Conservation (phyloP, 768 basidiomycete species). For the Floccularia luteovirens region DNA sequence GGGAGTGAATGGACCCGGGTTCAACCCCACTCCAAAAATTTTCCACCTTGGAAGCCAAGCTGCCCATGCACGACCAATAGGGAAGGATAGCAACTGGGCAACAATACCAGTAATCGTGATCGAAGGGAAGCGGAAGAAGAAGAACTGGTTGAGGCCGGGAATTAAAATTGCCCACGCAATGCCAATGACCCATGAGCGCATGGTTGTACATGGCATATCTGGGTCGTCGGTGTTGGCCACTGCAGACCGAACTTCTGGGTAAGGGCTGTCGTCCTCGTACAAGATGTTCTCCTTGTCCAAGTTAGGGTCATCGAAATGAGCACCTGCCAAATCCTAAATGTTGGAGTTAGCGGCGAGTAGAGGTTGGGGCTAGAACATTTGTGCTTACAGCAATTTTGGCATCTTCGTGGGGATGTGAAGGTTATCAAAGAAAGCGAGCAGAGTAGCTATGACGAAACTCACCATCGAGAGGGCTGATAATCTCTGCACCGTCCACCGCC, state of each 20-base stretch:
- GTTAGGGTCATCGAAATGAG: slow-evolving; percentile 37
- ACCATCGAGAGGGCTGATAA: slow-evolving; percentile 14
- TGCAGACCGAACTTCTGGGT: slow-evolving; percentile 66
- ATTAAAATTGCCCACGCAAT: slow-evolving; percentile 46
- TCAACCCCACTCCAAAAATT: slow-evolving; percentile 54
- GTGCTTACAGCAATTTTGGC: slow-evolving; percentile 20
- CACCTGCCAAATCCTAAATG: slow-evolving; percentile 19
- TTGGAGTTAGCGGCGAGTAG: slow-evolving; percentile 6
- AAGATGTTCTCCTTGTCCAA: slow-evolving; percentile 30
- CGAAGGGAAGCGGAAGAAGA: slow-evolving; percentile 45
- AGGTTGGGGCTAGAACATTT: not conserved
- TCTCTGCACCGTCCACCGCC: slow-evolving; percentile 10
- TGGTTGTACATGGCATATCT: slow-evolving; percentile 44
- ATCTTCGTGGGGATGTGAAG: slow-evolving; percentile 8
- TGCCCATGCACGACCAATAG: slow-evolving; percentile 54
- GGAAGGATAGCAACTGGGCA: slow-evolving; percentile 66
- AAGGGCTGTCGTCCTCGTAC: slow-evolving; percentile 65
- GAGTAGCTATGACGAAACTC: slow-evolving; percentile 5
- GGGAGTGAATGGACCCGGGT: slow-evolving; percentile 71
- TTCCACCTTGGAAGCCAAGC: slow-evolving; percentile 42
- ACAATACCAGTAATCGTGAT: slow-evolving; percentile 39
- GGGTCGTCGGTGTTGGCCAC: slow-evolving; percentile 64
- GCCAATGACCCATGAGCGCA: slow-evolving; percentile 46
- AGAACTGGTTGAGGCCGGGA: slow-evolving; percentile 47
- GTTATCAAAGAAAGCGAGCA: not conserved